Evolutionary conservation across 1,139 yeast genomes (phyloP).

Genomic region (Yamadazyma aaseri): DNA sequence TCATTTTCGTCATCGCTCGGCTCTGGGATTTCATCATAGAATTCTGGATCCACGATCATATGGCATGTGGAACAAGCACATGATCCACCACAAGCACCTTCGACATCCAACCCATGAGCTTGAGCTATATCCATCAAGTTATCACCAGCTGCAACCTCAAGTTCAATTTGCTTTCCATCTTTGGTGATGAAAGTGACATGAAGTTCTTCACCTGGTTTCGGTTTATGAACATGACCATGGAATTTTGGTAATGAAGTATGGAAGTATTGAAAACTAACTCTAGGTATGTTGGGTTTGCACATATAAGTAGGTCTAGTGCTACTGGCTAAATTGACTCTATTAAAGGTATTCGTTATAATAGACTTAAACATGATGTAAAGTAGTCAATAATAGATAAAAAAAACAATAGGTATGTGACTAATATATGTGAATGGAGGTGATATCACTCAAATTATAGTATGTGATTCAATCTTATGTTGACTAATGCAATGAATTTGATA

Average conservation of each 20-base stretch:
- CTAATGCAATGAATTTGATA: slow-evolving; percentile 4
- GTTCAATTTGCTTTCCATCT: slow-evolving; percentile 79
- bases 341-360: background rate
- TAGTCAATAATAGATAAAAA: too few species aligned
- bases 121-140: slow-evolving; percentile 91
- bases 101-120: slow-evolving; percentile 90
- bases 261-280: slow-evolving; percentile 12
- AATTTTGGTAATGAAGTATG: slow-evolving; percentile 21
- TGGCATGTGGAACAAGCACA: slow-evolving; percentile 99
- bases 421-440: too few species aligned
- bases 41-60: slow-evolving; percentile 92
- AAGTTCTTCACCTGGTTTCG: slow-evolving; percentile 91
- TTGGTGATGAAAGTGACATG: slow-evolving; percentile 89
- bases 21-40: slow-evolving; percentile 85
- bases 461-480: too few species aligned
- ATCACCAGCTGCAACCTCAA: slow-evolving; percentile 92
- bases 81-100: slow-evolving; percentile 98
- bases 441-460: too few species aligned
- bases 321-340: background rate
- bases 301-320: background rate
- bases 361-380: too few species aligned
- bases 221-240: slow-evolving; percentile 88
- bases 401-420: too few species aligned
- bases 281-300: background rate
- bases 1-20: slow-evolving; percentile 98